Conservation (phyloP, 768 basidiomycete species). For the Termitomyces sp. region DNA sequence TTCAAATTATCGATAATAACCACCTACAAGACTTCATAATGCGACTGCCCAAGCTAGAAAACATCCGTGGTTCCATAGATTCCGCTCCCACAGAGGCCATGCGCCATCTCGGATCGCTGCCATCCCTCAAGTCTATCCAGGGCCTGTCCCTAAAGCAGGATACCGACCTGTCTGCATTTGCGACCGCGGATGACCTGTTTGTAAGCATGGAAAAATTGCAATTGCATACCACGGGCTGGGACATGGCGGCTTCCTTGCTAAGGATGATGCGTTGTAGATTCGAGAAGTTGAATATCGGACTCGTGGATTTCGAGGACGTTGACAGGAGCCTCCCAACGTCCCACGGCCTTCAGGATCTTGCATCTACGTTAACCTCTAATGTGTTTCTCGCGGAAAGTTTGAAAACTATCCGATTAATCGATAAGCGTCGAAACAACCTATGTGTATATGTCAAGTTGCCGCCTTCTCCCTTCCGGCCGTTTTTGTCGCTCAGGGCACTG, state of each 20-base stretch:
- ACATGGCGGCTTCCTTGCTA: not conserved
- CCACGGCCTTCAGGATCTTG: not conserved
- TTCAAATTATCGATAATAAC: not conserved
- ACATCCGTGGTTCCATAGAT: not conserved
- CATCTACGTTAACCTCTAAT: not conserved
- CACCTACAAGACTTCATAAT: not conserved
- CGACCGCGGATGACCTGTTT: not conserved
- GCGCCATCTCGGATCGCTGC: not conserved
- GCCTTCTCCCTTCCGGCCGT: not conserved
- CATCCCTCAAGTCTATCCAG: not conserved
- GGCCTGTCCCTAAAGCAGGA: not conserved
- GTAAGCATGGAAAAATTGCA: not conserved
- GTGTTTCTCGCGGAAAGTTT: not conserved
- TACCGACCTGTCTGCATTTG: not conserved
- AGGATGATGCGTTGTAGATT: not conserved
- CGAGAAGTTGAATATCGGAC: not conserved
- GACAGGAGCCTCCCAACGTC: not conserved
- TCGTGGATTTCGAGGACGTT: not conserved
- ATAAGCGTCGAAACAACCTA: not conserved
- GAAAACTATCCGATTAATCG: not conserved
- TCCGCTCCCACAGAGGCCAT: not conserved
- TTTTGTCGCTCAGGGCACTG: not conserved
- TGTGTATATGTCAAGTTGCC: not conserved
- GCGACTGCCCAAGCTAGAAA: not conserved
- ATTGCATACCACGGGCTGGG: not conserved